phyloP scores from a whole-genome alignment of 305 asterid genomes.

The Solanum hybrid region DNA sequence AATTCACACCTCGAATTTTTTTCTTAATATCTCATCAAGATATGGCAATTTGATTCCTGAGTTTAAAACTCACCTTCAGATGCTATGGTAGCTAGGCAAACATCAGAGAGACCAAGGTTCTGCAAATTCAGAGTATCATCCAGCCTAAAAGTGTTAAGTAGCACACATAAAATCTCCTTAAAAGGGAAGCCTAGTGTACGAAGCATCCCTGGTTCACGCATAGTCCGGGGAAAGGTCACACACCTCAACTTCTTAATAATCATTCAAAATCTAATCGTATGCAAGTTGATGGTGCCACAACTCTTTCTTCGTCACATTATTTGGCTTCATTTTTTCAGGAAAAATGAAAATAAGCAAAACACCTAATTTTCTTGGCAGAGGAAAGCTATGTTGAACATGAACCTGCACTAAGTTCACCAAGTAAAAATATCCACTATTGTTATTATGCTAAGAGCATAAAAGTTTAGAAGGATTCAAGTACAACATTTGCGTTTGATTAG shows the following conservation, averaged over 20 bases:
- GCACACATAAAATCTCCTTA: conserved; percentile 2
- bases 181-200: neutral
- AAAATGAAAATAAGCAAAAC: neutral
- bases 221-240: neutral
- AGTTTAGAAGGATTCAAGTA: neutral
- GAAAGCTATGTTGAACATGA: neutral
- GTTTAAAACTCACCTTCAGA: conserved; percentile 47
- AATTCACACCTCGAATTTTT: neutral
- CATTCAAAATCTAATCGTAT: neutral
- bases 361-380: neutral
- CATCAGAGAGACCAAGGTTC: conserved; percentile 83
- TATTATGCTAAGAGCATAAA: neutral
- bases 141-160: conserved; percentile 50
- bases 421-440: neutral
- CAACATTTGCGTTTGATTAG: neutral
- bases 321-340: neutral
- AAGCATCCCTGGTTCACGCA: neutral
- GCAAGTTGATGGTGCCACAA: neutral
- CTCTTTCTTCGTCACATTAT: neutral
- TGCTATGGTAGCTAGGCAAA: conserved; percentile 74
- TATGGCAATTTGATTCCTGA: neutral
- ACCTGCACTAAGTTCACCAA: neutral
- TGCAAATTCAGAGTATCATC: conserved; percentile 71
- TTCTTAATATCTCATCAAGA: neutral
- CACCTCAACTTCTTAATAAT: neutral